Percentiles rank a stretch among this genome's conserved stretches.
phyloP scores from a whole-genome alignment of 1,139 yeast genomes.

The Geotrichum citri-aurantii region DNA sequence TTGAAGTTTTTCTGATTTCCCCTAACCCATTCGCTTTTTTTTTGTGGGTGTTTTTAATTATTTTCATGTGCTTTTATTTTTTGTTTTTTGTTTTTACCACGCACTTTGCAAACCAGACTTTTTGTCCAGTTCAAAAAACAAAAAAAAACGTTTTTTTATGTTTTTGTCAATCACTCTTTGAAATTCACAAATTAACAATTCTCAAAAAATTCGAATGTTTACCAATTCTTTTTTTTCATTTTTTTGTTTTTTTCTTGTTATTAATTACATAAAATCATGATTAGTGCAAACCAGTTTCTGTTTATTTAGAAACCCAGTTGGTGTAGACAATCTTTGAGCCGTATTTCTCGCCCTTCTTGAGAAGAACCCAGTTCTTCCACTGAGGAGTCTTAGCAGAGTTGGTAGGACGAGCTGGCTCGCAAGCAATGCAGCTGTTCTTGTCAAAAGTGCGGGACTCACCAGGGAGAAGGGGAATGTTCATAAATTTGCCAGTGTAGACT shows the following conservation, averaged over 20 bases:
- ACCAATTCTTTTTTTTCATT: no score
- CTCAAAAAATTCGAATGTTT: no score
- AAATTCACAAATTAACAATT: no score
- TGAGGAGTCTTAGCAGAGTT: slow-evolving; percentile 48
- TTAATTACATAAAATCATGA: not conserved
- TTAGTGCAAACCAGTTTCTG: no score
- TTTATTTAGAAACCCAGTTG: slow-evolving; percentile 24
- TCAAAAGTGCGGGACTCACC: slow-evolving; percentile 36
- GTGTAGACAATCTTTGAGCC: slow-evolving; percentile 47
- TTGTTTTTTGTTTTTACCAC: no score
- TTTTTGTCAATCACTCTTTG: no score
- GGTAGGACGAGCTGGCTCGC: slow-evolving; percentile 58
- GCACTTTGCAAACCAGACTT: no score
- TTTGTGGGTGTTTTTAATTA: no score
- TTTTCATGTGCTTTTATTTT: no score
- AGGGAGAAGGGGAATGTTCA: slow-evolving; percentile 36
- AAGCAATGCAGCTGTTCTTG: slow-evolving; percentile 54
- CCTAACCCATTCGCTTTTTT: not conserved
- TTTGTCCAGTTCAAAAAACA: no score
- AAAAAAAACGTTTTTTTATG: no score
- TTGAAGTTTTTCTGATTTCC: not conserved
- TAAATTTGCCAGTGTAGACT: slow-evolving; percentile 57
- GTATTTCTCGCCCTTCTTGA: slow-evolving; percentile 49
- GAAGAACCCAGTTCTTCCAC: slow-evolving; percentile 49
- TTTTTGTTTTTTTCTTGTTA: no score